Base-by-base conservation (phyloP, 208 protist genomes). In the Leptomonas seymouri region DNA sequence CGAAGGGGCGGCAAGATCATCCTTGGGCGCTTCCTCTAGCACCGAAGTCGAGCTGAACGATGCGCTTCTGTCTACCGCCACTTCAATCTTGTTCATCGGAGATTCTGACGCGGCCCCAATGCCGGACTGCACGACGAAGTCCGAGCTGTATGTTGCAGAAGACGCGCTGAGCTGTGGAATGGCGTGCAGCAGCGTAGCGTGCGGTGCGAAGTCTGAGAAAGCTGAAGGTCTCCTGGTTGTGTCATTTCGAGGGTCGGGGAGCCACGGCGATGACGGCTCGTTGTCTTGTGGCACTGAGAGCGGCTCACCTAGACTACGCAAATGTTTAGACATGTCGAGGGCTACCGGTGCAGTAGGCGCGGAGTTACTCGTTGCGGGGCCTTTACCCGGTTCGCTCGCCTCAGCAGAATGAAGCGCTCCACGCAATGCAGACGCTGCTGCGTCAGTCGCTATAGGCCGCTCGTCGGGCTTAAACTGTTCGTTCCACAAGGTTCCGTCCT, bases 71-170 rank as follows among this genome's bases (percentile, higher is more conserved):
- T 65, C 46, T 18, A 65, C 60, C 7, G 46, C 60, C 30, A 44
- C 46, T 2, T 16, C 60, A 9, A n/a, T 46, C 28, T 45, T 46
- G 9, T 14, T n/a, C 45, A 18, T 7, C 11, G 44, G 18, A 0
- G 12, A 2, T 30, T 55, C 45, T 11, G 60, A 27, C 11, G 31
- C 25, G 31, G 25, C n/a, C 3, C 12, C 9, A 0, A 45, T 44
- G 6, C 27, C 46, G 28, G 60, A 65, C 60, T 55, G 39, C n/a
- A 68, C 41, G 6, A 67, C 68, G 42, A 74, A 74, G 51, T 63
- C 68, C 9, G 16, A 25, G 34, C 44, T 67, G 51, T 62, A 42
- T 3, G 36, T 67, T 11, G 42, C 15, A 4, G 68, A 74, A n/a
- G 68, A 74, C 11, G 39, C 48, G 49, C 31, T 49, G 18, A 51